A percentile compares a stretch with the other conserved stretches of the same genome.
Evolutionary conservation across 2,329 filamentous ascomycete genomes (phyloP).

Genomic region (Penicillium sp.): DNA sequence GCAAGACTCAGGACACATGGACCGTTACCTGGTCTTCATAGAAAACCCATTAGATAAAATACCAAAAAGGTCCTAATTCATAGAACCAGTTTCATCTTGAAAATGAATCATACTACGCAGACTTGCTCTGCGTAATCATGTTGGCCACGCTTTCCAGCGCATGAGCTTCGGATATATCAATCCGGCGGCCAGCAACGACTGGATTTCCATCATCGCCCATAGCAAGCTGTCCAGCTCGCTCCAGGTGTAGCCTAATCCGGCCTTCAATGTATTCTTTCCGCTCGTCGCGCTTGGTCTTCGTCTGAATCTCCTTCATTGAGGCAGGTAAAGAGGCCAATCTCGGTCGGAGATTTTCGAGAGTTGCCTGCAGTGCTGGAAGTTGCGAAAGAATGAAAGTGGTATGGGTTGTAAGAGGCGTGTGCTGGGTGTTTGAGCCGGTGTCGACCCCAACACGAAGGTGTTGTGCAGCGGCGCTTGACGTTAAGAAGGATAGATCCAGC

Average conservation of each 20-base stretch:
- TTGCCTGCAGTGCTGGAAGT: conserved; percentile 71
- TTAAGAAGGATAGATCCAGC: conserved; percentile 58
- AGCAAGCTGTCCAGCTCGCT: conserved; percentile 50
- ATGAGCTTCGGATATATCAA: conserved; percentile 41
- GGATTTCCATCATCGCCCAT: conserved; percentile 34
- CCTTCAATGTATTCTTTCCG: conserved; percentile 80
- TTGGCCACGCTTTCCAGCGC: conserved; percentile 42
- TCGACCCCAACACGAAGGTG: conserved; percentile 47
- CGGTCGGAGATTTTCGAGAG: conserved; percentile 68
- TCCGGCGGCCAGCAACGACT: conserved; percentile 40
- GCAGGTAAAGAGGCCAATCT: conserved; percentile 54
- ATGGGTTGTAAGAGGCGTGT: conserved; percentile 46
- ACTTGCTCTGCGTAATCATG: conserved; percentile 33
- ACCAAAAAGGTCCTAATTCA: conserved; percentile 6
- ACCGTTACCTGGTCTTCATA: conserved; percentile 34
- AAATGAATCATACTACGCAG: background rate
- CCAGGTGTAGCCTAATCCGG: conserved; percentile 74
- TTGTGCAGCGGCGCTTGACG: conserved; percentile 49
- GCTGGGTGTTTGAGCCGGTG: conserved; percentile 35
- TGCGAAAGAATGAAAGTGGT: conserved; percentile 76
- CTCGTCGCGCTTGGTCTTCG: conserved; percentile 64
- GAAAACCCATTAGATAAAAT: conserved; percentile 5
- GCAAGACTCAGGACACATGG: conserved; percentile 58
- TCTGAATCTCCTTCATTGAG: conserved; percentile 37
- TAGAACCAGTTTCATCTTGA: background rate